Evolutionary conservation across 108 stramenopile genomes (phyloP), one percentile per base, ranked within the genome.

Genomic region (Cyclotella kingstonii): DNA sequence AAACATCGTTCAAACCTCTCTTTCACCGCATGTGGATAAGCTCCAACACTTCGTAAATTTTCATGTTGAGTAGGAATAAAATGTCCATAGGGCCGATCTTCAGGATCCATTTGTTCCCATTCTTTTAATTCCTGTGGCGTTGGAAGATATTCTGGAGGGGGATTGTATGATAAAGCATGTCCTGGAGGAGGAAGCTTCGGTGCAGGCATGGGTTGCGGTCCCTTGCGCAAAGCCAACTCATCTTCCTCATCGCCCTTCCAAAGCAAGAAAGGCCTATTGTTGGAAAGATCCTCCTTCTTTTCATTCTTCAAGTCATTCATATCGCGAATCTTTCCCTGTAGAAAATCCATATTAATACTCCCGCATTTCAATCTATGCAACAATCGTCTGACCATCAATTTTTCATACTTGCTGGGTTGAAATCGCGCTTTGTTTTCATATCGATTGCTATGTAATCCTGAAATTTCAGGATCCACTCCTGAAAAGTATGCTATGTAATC

Each of bases 1-100:
- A 99, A 68, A 70, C 99, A 99, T 5, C 99, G 83, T 60, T 99
- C 98, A 68, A 98, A 99, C 2, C 95, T 78, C 79, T 99, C 99
- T 60, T 86, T 85, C 18, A 97, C 89, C 1, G 88, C 70, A 66
- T 95, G 87, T 30, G 81, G 73, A 81, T 99, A 99, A 21, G 93
- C 97, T 22, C 95, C 95, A 21, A 99, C 95, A 33, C 76, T 78
- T 12, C 98, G 80, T 21, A 99, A 66, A 54, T 94, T 95, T 9
- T 76, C 77, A 67, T 79, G 88, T 43, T 95, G 93, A 60, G 87
- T 81, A 8, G 99, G 99, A 52, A 97, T 68, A 51, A 98, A 74
- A 19, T 79, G 55, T 15, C 95, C 93, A 66, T 94, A 77, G 9
- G 95, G 95, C 27, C 98, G 89, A 51, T 97, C 96, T 49, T 86